A percentile compares a stretch with the other conserved stretches of the same genome.
These are phyloP conservation scores for Pythium dissotocum DNA, from an alignment of 352 stramenopile species.

Conservation along the genomic window DNA sequence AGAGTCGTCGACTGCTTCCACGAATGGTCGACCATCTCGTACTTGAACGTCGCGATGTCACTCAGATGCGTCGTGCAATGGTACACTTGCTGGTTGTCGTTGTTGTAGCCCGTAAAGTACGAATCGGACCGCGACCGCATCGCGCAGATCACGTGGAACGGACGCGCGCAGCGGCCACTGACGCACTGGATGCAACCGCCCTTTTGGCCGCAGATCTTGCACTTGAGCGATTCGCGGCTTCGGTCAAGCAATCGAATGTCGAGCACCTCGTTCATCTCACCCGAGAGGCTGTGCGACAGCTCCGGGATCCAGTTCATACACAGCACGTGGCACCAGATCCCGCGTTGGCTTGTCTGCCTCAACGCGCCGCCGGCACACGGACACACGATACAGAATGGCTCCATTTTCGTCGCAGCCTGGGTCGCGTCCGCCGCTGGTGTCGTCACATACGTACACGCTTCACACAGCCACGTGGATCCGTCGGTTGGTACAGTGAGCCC, in stretches of 20 bases:
- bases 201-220: conserved; percentile 76
- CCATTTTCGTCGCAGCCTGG: conserved; percentile 1
- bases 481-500: conserved; percentile 47
- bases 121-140: conserved; percentile 65
- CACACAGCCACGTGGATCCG: conserved; percentile 57
- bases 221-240: conserved; percentile 74
- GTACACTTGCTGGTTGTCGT: conserved; percentile 76
- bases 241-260: conserved; percentile 65
- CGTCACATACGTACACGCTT: conserved; percentile 55
- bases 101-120: conserved; percentile 85
- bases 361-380: conserved; percentile 69
- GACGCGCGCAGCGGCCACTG: conserved; percentile 73
- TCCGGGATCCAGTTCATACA: conserved; percentile 89
- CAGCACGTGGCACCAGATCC: conserved; percentile 81
- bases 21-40: conserved; percentile 67
- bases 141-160: conserved; percentile 85
- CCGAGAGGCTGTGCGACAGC: conserved; percentile 68
- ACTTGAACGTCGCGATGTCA: conserved; percentile 60
- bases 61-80: conserved; percentile 77
- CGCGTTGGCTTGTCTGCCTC: conserved; percentile 55
- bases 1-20: conserved; percentile 43
- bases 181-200: conserved; percentile 89
- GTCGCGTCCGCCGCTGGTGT: conserved; percentile 1
- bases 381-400: conserved; percentile 72
- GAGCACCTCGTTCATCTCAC: conserved; percentile 59